phyloP scores from a whole-genome alignment of 169 alveolate genomes.

The Toxoplasma gondii region DNA sequence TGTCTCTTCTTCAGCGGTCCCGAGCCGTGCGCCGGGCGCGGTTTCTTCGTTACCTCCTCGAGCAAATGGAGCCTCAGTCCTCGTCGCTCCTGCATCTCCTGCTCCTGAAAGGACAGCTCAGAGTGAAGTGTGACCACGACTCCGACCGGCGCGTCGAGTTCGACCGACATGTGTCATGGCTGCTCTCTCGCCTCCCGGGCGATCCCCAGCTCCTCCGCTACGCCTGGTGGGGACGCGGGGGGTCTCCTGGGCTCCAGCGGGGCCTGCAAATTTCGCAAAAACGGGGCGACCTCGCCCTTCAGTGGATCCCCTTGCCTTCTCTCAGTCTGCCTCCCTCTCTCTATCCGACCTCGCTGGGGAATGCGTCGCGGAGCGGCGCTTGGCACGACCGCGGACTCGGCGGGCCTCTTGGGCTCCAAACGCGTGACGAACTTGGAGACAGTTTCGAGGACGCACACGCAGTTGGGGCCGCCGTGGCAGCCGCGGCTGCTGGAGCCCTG shows the following conservation, averaged over 20 bases:
- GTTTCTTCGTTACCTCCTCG: neutral
- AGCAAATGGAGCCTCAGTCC: neutral
- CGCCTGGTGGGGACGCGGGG: conserved; percentile 43
- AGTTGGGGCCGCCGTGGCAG: neutral
- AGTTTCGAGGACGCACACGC: neutral
- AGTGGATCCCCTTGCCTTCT: neutral
- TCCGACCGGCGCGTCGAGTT: conserved; percentile 30
- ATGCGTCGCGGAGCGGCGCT: neutral
- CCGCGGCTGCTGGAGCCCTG: conserved; percentile 10
- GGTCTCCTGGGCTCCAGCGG: conserved; percentile 17
- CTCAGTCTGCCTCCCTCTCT: neutral
- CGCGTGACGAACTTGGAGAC: neutral
- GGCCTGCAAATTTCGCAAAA: conserved; percentile 8
- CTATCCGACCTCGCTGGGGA: neutral
- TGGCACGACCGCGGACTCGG: neutral
- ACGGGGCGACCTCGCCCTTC: neutral
- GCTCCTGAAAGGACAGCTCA: conserved; percentile 8
- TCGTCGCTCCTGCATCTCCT: neutral
- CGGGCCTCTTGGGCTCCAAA: neutral
- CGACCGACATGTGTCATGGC: conserved; percentile 30
- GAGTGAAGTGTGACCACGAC: conserved; percentile 38
- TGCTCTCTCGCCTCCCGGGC: conserved; percentile 32
- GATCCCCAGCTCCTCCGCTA: conserved; percentile 26
- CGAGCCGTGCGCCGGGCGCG: conserved; percentile 29
- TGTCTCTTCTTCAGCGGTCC: neutral